These are phyloP conservation scores for Hanseniaspora pseudoguilliermondii DNA, from an alignment of 805 yeast genomes.

Conservation along the genomic window DNA sequence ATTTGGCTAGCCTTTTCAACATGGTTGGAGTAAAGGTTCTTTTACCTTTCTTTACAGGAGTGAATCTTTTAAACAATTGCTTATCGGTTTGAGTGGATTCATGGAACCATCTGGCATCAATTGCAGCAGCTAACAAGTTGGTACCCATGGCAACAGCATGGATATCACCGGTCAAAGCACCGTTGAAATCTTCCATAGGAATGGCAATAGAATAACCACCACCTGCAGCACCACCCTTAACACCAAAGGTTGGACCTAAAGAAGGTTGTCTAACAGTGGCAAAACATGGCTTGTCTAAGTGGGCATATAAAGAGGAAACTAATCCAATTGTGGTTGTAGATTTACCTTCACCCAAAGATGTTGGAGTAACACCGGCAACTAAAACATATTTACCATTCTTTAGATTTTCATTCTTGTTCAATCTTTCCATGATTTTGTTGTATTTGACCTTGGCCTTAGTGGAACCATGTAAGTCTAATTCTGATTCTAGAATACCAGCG, in stretches of 20 bases:
- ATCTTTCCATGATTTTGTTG: slow-evolving; percentile 43
- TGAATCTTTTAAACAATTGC: slow-evolving; percentile 60
- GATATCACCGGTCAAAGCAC: slow-evolving; percentile 78
- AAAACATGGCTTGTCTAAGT: slow-evolving; percentile 51
- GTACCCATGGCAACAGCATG: slow-evolving; percentile 77
- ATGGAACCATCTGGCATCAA: slow-evolving; percentile 77
- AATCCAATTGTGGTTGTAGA: slow-evolving; percentile 74
- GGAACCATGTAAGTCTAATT: slow-evolving; percentile 63
- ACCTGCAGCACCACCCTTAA: slow-evolving; percentile 85
- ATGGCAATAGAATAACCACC: slow-evolving; percentile 81
- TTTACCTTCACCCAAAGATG: slow-evolving; percentile 78
- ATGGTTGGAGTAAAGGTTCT: slow-evolving; percentile 57
- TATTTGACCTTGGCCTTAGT: slow-evolving; percentile 66
- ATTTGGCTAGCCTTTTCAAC: slow-evolving; percentile 51
- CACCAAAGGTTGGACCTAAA: slow-evolving; percentile 82
- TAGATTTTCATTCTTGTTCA: slow-evolving; percentile 39
- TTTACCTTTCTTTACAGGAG: slow-evolving; percentile 59
- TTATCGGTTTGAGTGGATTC: slow-evolving; percentile 62
- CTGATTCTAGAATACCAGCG: slow-evolving; percentile 52
- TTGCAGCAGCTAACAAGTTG: slow-evolving; percentile 71
- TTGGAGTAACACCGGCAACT: slow-evolving; percentile 77
- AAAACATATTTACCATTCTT: slow-evolving; percentile 50
- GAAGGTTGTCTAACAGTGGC: slow-evolving; percentile 82
- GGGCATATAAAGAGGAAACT: slow-evolving; percentile 72
- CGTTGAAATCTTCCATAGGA: slow-evolving; percentile 80